Base-by-base conservation (phyloP, 2,329 filamentous ascomycete species). In the Aspergillus niger region DNA sequence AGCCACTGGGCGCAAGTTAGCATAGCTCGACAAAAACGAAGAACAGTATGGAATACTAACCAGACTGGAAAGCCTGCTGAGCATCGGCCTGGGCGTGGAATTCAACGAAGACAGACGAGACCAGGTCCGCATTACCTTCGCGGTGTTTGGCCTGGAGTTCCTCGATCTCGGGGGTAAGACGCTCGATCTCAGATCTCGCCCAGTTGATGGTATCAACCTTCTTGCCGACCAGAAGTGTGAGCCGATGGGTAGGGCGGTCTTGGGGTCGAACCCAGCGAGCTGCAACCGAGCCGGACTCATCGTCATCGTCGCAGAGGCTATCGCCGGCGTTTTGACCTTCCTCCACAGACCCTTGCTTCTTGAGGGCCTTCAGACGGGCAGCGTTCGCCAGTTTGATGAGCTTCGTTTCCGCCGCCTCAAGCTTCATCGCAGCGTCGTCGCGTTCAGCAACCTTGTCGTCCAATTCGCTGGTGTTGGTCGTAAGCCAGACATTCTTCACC, bases 181-280 rank as follows among this genome's bases (percentile, higher is more conserved):
- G 87, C 65, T 89, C 85, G 55, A 97, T 86, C 75, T 96, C 90
- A 1, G 83, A 81, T 55, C 95, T 90, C 64, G 88, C 90, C 90
- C 91, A 97, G 63, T 94, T 87, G 75, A 99, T 97, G 0, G 92
- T 95, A 77, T 99, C 95, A 15, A 97, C 93, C 75, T 96, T 95
- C 72, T 92, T 89, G 67, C 92, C 91, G 66, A 93, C 85, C 22
- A 95, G 75, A 5, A 84, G 82, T 73, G 89, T 91, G 58, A 89
- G 79, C 36, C 86, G 86, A 72, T 97, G 92, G 1, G 89, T 88
- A 1, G 92, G 92, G 47, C 92, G 86, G 68, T 92, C 84, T 75
- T 91, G 89, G 8, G 82, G 79, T 15, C 87, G 83, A 41, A 97
- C 80, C 88, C 90, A 96, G 65, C 88, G 89, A 13, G 88, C 86